These are phyloP conservation scores for Lomentospora prolificans DNA, from an alignment of 2,329 filamentous ascomycete genomes.

Conservation along the genomic window DNA sequence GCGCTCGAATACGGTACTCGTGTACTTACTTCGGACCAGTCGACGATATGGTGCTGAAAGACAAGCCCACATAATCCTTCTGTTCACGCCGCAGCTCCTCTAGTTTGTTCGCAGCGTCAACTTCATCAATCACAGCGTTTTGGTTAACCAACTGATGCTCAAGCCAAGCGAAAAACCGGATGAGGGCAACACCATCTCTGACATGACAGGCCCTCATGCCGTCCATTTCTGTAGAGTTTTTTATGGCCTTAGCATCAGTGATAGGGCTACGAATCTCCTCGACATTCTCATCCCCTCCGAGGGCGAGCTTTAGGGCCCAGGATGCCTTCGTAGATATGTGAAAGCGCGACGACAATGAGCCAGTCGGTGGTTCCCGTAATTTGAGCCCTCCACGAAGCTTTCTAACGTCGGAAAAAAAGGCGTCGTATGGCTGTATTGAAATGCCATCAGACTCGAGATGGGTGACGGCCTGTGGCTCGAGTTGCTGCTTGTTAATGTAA, in stretches of 20 bases:
- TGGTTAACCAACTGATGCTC: conserved; percentile 76
- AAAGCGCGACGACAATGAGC: conserved; percentile 49
- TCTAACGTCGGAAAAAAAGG: conserved; percentile 70
- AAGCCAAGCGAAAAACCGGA: conserved; percentile 92
- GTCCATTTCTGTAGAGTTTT: conserved; percentile 79
- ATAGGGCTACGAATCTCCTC: conserved; percentile 84
- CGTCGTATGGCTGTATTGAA: conserved; percentile 68
- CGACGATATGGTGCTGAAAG: conserved; percentile 92
- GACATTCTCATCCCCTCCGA: conserved; percentile 77
- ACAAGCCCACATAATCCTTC: conserved; percentile 75
- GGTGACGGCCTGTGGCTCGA: conserved; percentile 55
- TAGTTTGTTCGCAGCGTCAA: conserved; percentile 83
- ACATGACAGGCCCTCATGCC: conserved; percentile 94
- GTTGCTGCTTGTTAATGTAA: conserved; percentile 74
- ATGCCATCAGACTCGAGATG: conserved; percentile 65
- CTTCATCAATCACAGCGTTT: conserved; percentile 70
- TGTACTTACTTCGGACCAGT: conserved; percentile 62
- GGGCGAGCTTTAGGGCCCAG: conserved; percentile 79
- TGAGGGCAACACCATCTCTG: conserved; percentile 82
- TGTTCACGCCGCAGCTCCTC: conserved; percentile 61
- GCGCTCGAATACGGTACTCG: too few relatives aligned
- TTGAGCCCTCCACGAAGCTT: conserved; percentile 41
- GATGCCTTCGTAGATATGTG: conserved; percentile 82
- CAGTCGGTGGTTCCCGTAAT: conserved; percentile 15
- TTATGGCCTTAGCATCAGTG: conserved; percentile 84